Percentiles rank a stretch among this genome's conserved stretches.
Evolutionary conservation across 768 basidiomycete species (phyloP).

Genomic region (Pseudohyphozyma bogoriensis): DNA sequence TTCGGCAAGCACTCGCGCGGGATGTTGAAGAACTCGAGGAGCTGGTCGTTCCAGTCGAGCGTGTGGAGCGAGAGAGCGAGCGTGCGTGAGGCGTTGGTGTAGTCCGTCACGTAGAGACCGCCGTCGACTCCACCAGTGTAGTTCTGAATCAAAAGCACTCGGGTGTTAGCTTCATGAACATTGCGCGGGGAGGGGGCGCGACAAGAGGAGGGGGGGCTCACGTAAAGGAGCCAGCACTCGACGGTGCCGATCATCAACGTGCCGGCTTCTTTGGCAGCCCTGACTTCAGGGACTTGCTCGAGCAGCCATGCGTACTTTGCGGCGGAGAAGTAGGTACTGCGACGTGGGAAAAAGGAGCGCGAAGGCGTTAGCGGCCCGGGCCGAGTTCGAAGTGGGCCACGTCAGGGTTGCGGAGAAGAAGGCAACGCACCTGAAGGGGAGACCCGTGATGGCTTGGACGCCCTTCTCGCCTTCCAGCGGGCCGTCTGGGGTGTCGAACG

Average conservation of each 20-base stretch:
- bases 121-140: slow-evolving; percentile 63
- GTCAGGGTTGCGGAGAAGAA: too few species aligned
- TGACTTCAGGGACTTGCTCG: slow-evolving; percentile 66
- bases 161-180: neutral
- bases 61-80: slow-evolving; percentile 75
- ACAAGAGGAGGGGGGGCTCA: slow-evolving; percentile 37
- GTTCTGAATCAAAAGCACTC: slow-evolving; percentile 46
- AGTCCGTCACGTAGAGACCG: slow-evolving; percentile 75
- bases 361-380: too few species aligned
- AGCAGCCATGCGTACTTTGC: slow-evolving; percentile 97
- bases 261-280: slow-evolving; percentile 65
- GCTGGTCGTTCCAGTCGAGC: slow-evolving; percentile 68
- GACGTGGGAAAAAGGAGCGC: too few species aligned
- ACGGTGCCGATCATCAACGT: slow-evolving; percentile 86
- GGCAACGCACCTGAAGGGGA: slow-evolving; percentile 28
- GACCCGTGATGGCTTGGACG: slow-evolving; percentile 46
- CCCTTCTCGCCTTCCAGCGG: slow-evolving; percentile 45
- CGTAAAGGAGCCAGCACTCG: slow-evolving; percentile 92
- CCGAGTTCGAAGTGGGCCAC: neutral
- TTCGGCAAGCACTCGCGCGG: slow-evolving; percentile 63
- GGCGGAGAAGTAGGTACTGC: slow-evolving; percentile 72
- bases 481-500: slow-evolving; percentile 22
- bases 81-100: slow-evolving; percentile 92
- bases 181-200: neutral
- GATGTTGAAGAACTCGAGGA: slow-evolving; percentile 79